Conservation (phyloP, 768 basidiomycete genomes). For the Tricholoma terreum region DNA sequence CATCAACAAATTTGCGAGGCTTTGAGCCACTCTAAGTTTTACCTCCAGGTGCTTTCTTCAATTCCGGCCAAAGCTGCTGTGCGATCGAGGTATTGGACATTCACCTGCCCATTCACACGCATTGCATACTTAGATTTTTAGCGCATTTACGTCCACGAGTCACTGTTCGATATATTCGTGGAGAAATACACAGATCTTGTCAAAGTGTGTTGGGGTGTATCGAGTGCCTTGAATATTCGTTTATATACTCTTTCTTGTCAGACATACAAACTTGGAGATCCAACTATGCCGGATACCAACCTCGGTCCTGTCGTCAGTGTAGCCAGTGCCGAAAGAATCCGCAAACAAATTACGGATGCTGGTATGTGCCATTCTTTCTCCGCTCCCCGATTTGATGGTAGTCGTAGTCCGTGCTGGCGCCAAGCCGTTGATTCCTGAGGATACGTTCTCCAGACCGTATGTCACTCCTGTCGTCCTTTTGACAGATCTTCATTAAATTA, state of each 20-base stretch:
- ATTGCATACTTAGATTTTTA: constrained; percentile 21
- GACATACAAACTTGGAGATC: constrained; percentile 87
- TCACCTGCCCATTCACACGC: background rate
- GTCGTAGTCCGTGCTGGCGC: constrained; percentile 73
- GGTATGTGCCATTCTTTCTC: constrained; percentile 37
- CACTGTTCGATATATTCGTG: constrained; percentile 78
- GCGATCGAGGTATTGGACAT: constrained; percentile 67
- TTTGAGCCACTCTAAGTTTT: background rate
- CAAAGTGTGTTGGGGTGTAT: constrained; percentile 45
- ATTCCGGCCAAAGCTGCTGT: constrained; percentile 97
- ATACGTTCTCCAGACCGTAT: constrained; percentile 64
- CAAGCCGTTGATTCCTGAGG: constrained; percentile 65
- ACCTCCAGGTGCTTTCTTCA: constrained; percentile 80
- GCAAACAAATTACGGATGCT: constrained; percentile 85
- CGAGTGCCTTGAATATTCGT: background rate
- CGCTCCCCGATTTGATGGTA: background rate
- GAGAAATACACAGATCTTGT: constrained; percentile 66
- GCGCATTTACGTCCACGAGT: constrained; percentile 93
- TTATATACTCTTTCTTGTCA: constrained; percentile 23
- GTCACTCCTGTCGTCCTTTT: constrained; percentile 15
- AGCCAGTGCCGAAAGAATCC: constrained; percentile 79
- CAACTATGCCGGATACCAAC: constrained; percentile 66
- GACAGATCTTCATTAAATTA: background rate
- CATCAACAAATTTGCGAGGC: background rate
- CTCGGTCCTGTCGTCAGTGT: constrained; percentile 93